A percentile compares a stretch with the other conserved stretches of the same genome.
These are phyloP conservation scores for Nemania sp. DNA, from an alignment of 2,329 filamentous ascomycete genomes.

Conservation along the genomic window DNA sequence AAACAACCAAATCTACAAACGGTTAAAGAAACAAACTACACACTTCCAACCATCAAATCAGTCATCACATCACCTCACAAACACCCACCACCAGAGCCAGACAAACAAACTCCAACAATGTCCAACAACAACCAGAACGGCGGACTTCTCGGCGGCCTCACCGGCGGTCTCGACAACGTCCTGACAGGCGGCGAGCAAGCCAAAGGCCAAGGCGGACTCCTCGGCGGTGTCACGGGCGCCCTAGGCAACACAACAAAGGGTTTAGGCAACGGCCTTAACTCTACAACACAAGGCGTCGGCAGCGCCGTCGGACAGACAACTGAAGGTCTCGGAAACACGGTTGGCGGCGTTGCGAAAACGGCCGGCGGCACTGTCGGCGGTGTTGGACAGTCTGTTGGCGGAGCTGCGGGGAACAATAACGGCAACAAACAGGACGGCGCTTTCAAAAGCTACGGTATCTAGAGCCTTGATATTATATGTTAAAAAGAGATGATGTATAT, in stretches of 20 bases:
- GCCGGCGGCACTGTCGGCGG: conserved; percentile 39
- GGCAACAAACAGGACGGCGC: conserved; percentile 38
- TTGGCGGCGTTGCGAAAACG: conserved; percentile 45
- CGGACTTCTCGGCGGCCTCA: conserved; percentile 51
- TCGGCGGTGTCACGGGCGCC: conserved; percentile 50
- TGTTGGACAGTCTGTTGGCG: conserved; percentile 35
- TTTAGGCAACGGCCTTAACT: conserved; percentile 50
- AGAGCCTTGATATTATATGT: background rate
- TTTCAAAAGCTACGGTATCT: conserved; percentile 50
- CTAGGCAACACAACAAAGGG: conserved; percentile 50
- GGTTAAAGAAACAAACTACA: conserved; percentile 10
- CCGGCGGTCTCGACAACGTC: conserved; percentile 51
- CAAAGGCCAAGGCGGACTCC: conserved; percentile 51
- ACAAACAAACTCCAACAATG: conserved; percentile 41
- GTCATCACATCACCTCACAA: background rate
- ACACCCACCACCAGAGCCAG: background rate
- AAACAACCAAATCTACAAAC: background rate
- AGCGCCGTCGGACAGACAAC: conserved; percentile 50
- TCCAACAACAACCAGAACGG: conserved; percentile 52
- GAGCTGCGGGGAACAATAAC: conserved; percentile 34
- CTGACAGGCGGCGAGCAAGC: conserved; percentile 52
- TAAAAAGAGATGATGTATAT: conserved; percentile 8
- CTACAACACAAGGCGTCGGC: conserved; percentile 48
- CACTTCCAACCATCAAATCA: background rate
- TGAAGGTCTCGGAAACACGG: conserved; percentile 46